Evolutionary conservation across 2,329 filamentous ascomycete species (phyloP).

Genomic region (Ophiostoma novo-ulmi): DNA sequence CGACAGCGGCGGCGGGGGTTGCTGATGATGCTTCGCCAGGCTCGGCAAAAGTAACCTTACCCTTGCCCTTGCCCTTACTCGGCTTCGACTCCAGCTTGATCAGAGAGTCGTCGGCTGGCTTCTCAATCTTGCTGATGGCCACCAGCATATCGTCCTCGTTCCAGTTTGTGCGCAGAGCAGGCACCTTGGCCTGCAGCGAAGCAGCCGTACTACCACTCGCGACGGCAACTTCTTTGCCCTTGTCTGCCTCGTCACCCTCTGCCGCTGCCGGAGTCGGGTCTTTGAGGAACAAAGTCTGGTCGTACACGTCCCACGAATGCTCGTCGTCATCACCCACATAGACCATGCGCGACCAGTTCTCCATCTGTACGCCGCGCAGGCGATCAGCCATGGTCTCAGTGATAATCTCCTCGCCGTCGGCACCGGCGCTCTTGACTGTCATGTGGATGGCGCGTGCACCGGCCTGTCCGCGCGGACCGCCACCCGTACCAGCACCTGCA

Average conservation of each 20-base stretch:
- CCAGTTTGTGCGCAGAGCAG: conserved; percentile 41
- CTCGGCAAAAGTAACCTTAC: conserved; percentile 14
- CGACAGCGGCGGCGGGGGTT: neutral
- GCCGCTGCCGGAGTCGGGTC: conserved; percentile 20
- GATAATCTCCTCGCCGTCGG: conserved; percentile 53
- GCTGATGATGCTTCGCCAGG: neutral
- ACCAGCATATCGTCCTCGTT: conserved; percentile 42
- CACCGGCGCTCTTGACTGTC: conserved; percentile 71
- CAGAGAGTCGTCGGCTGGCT: conserved; percentile 4
- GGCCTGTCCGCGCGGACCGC: conserved; percentile 31
- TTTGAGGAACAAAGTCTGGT: conserved; percentile 62
- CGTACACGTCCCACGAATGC: conserved; percentile 70
- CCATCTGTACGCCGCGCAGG: conserved; percentile 71
- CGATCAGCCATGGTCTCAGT: conserved; percentile 70
- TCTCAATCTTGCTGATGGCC: conserved; percentile 42
- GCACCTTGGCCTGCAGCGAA: conserved; percentile 35
- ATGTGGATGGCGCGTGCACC: conserved; percentile 77
- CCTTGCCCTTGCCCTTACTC: conserved; percentile 26
- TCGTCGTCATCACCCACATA: conserved; percentile 78
- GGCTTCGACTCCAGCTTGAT: neutral
- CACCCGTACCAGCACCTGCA: neutral
- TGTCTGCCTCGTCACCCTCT: conserved; percentile 29
- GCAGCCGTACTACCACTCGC: conserved; percentile 30
- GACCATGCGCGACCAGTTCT: conserved; percentile 72
- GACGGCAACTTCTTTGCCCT: conserved; percentile 30